phyloP scores from a whole-genome alignment of 1,284 basidiomycete species.

The Grifola frondosa region DNA sequence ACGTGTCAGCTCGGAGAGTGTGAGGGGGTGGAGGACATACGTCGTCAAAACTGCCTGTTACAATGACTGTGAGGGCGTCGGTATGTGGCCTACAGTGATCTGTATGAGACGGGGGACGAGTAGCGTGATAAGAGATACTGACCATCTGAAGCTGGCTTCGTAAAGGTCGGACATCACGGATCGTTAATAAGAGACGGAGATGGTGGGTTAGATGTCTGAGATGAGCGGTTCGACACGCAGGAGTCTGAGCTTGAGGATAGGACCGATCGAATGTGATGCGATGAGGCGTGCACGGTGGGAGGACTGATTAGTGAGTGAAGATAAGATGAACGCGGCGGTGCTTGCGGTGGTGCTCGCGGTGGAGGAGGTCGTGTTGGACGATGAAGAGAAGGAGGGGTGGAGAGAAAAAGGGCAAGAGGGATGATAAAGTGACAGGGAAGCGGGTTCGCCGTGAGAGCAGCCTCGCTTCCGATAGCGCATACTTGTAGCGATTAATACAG shows the following conservation, averaged over 20 bases:
- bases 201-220: constrained; percentile 1
- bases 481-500: constrained; percentile 1
- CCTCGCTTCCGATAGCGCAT: neutral
- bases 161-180: constrained; percentile 23
- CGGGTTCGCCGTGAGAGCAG: constrained; percentile 17
- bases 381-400: constrained; percentile 11
- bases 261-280: constrained; percentile 6
- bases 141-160: constrained; percentile 25
- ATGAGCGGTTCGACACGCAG: constrained; percentile 10
- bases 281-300: neutral
- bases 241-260: neutral
- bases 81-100: constrained; percentile 51
- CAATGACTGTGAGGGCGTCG: constrained; percentile 58
- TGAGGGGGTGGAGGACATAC: constrained; percentile 40
- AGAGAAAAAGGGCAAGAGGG: constrained; percentile 6
- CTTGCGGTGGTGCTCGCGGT: constrained; percentile 6
- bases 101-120: constrained; percentile 1
- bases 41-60: constrained; percentile 77
- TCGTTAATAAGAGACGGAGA: constrained; percentile 13
- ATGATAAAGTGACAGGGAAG: constrained; percentile 13
- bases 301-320: neutral
- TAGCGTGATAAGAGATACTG: constrained; percentile 5
- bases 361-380: constrained; percentile 10
- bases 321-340: neutral
- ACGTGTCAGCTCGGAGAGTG: constrained; percentile 1